Evolutionary conservation across 805 yeast genomes (phyloP).

Genomic region (Metschnikowia cerradonensis): DNA sequence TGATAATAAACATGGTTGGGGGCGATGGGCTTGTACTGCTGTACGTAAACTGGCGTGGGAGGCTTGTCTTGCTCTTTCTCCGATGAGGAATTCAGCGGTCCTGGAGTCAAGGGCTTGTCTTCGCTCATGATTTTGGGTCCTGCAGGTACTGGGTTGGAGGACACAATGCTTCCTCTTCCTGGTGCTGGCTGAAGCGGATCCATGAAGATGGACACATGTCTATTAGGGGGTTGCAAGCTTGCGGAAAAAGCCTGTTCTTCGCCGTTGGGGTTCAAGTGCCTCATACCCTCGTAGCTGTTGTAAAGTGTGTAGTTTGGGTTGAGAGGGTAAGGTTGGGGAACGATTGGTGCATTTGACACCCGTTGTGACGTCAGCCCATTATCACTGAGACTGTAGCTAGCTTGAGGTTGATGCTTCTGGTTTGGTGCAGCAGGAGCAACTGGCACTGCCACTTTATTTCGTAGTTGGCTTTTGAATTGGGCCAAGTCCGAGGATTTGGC

Average conservation of each 20-base stretch:
- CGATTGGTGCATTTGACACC: conserved; percentile 19
- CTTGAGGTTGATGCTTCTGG: conserved; percentile 2
- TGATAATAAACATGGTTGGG: conserved; percentile 14
- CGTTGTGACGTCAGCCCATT: conserved; percentile 7
- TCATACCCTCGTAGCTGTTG: conserved; percentile 16
- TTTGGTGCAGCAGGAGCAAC: background rate
- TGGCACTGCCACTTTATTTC: conserved; percentile 3
- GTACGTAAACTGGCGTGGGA: conserved; percentile 10
- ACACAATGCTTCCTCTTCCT: background rate
- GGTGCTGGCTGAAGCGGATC: conserved; percentile 35
- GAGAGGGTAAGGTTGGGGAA: conserved; percentile 35
- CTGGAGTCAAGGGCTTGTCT: conserved; percentile 3
- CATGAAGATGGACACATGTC: conserved; percentile 40
- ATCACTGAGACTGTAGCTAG: conserved; percentile 13
- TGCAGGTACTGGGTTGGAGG: background rate
- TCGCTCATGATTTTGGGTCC: conserved; percentile 2
- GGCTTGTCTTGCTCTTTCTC: conserved; percentile 4
- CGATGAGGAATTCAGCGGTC: background rate
- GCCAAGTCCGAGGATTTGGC: conserved; percentile 4
- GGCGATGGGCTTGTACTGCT: conserved; percentile 16
- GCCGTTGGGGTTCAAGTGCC: background rate
- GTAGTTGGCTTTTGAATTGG: conserved; percentile 12
- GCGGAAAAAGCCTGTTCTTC: background rate
- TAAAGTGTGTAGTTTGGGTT: conserved; percentile 34
- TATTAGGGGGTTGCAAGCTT: conserved; percentile 17